Evolutionary conservation across 441 rosid genomes (phyloP).

Genomic region (Capsella rubella): DNA sequence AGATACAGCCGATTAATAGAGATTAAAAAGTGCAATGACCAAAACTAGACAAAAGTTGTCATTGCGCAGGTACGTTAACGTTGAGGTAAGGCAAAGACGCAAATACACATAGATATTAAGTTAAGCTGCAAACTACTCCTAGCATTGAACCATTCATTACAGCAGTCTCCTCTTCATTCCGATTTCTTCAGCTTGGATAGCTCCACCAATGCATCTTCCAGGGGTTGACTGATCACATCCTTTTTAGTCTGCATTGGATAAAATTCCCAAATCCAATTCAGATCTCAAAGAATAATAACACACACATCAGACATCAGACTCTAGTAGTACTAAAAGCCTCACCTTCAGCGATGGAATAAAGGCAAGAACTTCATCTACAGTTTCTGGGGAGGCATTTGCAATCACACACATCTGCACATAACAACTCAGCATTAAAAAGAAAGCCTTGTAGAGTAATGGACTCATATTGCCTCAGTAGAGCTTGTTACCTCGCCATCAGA

Average conservation of each 20-base stretch:
- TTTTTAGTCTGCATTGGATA: not conserved
- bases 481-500: slow-evolving; percentile 17
- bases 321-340: not conserved
- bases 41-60: slow-evolving; percentile 11
- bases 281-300: not conserved
- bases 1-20: not conserved
- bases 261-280: not conserved
- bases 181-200: slow-evolving; percentile 16
- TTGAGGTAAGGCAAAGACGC: not conserved
- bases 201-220: slow-evolving; percentile 1
- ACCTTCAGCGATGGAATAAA: slow-evolving; percentile 16
- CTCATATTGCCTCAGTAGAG: not conserved
- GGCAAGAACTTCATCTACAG: not conserved
- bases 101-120: not conserved
- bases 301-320: not conserved
- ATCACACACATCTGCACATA: slow-evolving; percentile 15
- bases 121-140: not conserved
- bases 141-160: slow-evolving; percentile 20
- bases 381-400: slow-evolving; percentile 13
- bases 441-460: not conserved
- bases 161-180: not conserved
- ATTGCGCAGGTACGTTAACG: not conserved
- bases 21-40: not conserved
- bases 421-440: not conserved
- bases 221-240: not conserved